Base-by-base conservation (phyloP, 1,284 basidiomycete species). In the Pseudozyma hubeiensis region DNA sequence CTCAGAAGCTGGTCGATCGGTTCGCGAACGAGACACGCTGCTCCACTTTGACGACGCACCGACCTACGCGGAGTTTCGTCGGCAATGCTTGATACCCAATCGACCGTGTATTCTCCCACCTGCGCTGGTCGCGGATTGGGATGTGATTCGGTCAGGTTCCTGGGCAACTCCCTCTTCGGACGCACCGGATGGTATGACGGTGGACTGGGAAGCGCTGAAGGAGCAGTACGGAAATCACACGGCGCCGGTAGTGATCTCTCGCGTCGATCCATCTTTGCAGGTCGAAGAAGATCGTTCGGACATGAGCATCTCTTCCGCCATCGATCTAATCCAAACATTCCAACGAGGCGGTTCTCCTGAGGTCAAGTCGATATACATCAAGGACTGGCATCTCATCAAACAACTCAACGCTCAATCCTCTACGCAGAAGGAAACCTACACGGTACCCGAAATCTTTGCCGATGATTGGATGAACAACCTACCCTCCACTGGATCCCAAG, bases 381-480 rank as follows among this genome's bases (percentile, higher is more conserved):
- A 88, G 67, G 88, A 89, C 70, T 89, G 88, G 88, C 88, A 89
- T 79, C 77, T 88, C 0, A 81, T 87, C 10, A 76, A 71, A 17
- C 68, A 76, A 10, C 54, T 74, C 75, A 81, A 17, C 73, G 79
- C 56, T 51, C 84, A 30, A 3, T 0, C 34, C 0, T 11, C 30
- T 2, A 7, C 2, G 1, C 6, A n/a, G 11, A 24, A 29, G 17
- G 19, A 33, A 35, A 85, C 88, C 11, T 89, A 89, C 65, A 57
- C 53, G 5, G 86, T 87, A 0, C 87, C 87, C 0, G 67, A 79
- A 5, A 80, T 87, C 6, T 87, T 88, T 53, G 54, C 73, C 64
- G 88, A 89, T 65, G 88, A 89, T 76, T 89, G 88, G 80, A 82
- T 82, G 77, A 78, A 81, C 71, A 81, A 83, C 48, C 13, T 76